phyloP scores from a whole-genome alignment of 805 yeast species.

The Metschnikowia similis region DNA sequence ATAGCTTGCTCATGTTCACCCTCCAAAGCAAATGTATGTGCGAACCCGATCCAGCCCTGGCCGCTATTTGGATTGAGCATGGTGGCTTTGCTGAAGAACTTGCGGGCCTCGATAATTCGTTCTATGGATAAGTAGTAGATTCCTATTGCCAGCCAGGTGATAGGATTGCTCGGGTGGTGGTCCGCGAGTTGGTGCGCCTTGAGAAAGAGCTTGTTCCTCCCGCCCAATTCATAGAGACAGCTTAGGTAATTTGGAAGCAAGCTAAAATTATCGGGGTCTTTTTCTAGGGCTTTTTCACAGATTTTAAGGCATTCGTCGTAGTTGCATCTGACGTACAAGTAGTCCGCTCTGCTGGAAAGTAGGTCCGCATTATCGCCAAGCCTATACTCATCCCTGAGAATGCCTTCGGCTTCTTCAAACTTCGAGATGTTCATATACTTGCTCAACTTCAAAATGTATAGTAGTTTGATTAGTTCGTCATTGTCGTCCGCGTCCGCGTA shows the following conservation, averaged over 20 bases:
- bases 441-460: constrained; percentile 73
- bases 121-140: constrained; percentile 76
- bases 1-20: constrained; percentile 99
- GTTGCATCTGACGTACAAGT: constrained; percentile 68
- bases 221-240: constrained; percentile 80
- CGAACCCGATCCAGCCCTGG: constrained; percentile 97
- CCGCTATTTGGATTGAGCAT: constrained; percentile 84
- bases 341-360: constrained; percentile 62
- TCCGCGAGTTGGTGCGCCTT: constrained; percentile 85
- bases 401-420: constrained; percentile 61
- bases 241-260: constrained; percentile 77
- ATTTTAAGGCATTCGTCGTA: constrained; percentile 70
- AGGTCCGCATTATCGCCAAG: constrained; percentile 69
- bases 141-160: constrained; percentile 92
- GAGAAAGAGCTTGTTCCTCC: constrained; percentile 72
- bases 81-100: constrained; percentile 85
- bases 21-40: constrained; percentile 95
- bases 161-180: constrained; percentile 70
- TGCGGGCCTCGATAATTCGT: constrained; percentile 76
- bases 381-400: constrained; percentile 67
- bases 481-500: constrained; percentile 76
- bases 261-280: constrained; percentile 68
- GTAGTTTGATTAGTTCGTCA: constrained; percentile 69
- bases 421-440: constrained; percentile 60
- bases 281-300: constrained; percentile 57